Base-by-base conservation (phyloP, 768 basidiomycete genomes). In the Tylopilus sp. region DNA sequence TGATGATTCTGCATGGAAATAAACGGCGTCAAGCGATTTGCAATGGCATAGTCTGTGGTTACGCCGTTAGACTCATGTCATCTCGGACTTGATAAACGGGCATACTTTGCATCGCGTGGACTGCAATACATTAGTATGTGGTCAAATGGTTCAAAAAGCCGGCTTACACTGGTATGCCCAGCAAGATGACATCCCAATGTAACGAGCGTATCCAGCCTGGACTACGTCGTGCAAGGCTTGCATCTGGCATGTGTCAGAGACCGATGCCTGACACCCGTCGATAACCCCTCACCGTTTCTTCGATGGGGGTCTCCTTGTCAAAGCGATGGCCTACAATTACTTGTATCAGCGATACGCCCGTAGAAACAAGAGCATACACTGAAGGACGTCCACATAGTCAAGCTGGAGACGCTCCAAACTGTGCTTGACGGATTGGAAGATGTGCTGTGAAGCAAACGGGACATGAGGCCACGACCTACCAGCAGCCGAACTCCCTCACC, bases 1-100 rank as follows among this genome's bases (percentile, higher is more conserved):
- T 83, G 77, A 52, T 79, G 75, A 64, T 84, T 82, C 63, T 84
- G 82, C 82, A 84, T 83, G 9, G 78, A 78, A 66, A 82, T 78
- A 67, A 84, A 83, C 6, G 76, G 78, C 8, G 77, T 79, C 30
- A 75, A 67, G 38, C 69, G 72, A 56, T 75, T 72, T 22, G 56
- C 61, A 52, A 73, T 72, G 4, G 75, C 73, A 22, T 74, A 74
- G 57, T 69, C 70, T 71, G 44, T 55, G 28, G n/a, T n/a, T 28
- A 8, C 28, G 7, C 7, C 4, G 28, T 28, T 7, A 28, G 28
- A 28, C 8, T 28, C 7, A 5, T 2, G 28, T 7, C 28, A 28
- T 42, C 48, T 3, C 22, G 51, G 33, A 21, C 10, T 3, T 12
- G 6, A 2, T 23, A 3, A n/a, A 4, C 7, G 12, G 28, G 25